Conservation (phyloP, 805 yeast species). For the Nakazawaea ishiwadae region DNA sequence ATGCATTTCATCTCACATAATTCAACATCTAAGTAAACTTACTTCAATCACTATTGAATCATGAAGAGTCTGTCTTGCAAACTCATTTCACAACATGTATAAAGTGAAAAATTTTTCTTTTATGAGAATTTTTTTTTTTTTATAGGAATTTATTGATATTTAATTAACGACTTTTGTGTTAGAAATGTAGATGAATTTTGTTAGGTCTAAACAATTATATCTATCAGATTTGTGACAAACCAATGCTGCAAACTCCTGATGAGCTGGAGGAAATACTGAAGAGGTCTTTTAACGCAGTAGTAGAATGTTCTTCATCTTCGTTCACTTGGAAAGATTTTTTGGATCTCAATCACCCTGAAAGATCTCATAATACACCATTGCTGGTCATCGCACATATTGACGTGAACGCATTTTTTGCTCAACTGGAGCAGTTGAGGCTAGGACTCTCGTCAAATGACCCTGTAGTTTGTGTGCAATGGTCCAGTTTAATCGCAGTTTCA, state of each 20-base stretch:
- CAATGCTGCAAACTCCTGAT: too few relatives aligned
- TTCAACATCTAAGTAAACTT: background rate
- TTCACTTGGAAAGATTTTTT: constrained; percentile 46
- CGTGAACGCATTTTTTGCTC: constrained; percentile 94
- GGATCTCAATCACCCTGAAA: constrained; percentile 39
- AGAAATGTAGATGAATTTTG: too few relatives aligned
- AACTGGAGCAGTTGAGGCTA: constrained; percentile 78
- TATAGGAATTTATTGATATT: too few relatives aligned
- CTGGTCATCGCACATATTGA: constrained; percentile 84
- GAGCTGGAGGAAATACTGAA: too few relatives aligned
- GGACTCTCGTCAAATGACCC: constrained; percentile 67
- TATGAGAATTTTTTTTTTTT: too few relatives aligned
- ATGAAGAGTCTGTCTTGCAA: background rate
- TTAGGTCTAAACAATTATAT: too few relatives aligned
- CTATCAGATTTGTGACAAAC: constrained; percentile 8
- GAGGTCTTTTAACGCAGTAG: background rate
- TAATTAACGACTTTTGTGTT: too few relatives aligned
- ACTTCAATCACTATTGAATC: background rate
- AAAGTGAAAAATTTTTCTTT: too few relatives aligned
- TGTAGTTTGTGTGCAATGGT: constrained; percentile 94
- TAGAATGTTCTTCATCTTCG: constrained; percentile 24
- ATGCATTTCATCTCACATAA: background rate
- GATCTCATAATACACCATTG: constrained; percentile 60
- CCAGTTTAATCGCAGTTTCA: constrained; percentile 80
- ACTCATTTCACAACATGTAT: too few relatives aligned